Evolutionary conservation across 352 stramenopile species (phyloP), one percentile per base, ranked within the genome.

Genomic region (Phytophthora boehmeriae): DNA sequence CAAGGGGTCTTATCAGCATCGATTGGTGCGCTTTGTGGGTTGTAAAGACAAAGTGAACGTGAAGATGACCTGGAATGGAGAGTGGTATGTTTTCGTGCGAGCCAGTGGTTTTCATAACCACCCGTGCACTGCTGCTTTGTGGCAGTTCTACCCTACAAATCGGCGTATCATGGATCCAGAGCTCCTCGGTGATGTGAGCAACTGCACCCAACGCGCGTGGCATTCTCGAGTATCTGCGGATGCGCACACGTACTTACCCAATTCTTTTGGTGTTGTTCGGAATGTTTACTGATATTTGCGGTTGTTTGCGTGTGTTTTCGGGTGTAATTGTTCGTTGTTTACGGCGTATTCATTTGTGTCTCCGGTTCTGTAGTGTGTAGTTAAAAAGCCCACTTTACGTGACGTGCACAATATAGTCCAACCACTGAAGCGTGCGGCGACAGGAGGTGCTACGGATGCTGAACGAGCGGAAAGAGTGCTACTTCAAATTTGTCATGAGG

Each of bases 371-470:
- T n/a, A n/a, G n/a, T n/a, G n/a, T n/a, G n/a, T n/a, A 42, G 35
- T 20, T 16, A 42, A 42, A 17, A 9, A 19, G 14, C 16, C 35
- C 16, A 42, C 35, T 20, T n/a, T 42, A 16, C 6, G 35, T 20
- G 35, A 42, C 35, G 35, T 42, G 16, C 35, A 42, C 35, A 42
- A 42, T 16, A 42, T 42, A 16, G 35, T 42, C 6, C 35, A 42
- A 16, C 16, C 6, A 4, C 6, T 42, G 8, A 4, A 13, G 0
- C 35, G 19, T 9, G 4, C 4, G 19, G 14, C 16, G 8, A 6
- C 5, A 6, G 6, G 14, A 9, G 35, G 35, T 42, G 5, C 19
- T 4, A 42, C 35, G 35, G 13, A 59, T 41, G 59, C 54, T 27
- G 0, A 47, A 1, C 41, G 41, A 13, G 19, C 41, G 25, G 5